Conservation (phyloP, 495 filamentous ascomycete species). For the Penicillium manginii region DNA sequence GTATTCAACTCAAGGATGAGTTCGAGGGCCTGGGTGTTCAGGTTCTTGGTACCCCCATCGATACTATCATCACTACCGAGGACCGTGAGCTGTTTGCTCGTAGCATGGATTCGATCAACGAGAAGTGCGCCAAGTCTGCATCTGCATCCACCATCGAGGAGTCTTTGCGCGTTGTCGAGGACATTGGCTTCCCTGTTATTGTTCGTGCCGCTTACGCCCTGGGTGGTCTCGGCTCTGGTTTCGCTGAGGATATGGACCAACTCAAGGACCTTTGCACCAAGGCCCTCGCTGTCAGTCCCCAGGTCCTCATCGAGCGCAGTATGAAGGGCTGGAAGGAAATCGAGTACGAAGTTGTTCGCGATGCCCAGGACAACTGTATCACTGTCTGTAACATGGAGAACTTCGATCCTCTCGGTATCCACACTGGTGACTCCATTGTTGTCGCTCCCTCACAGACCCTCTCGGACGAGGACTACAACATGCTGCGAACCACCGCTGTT, state of each 20-base stretch:
- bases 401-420: constrained; percentile 96
- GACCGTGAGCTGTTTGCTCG: constrained; percentile 96
- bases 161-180: constrained; percentile 78
- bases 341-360: constrained; percentile 97
- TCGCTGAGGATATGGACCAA: constrained; percentile 88
- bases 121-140: constrained; percentile 97
- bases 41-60: constrained; percentile 94
- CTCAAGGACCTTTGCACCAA: constrained; percentile 90
- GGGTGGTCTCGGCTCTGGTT: constrained; percentile 93
- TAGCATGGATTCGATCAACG: constrained; percentile 97
- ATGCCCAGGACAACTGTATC: constrained; percentile 97
- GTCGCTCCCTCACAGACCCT: constrained; percentile 96
- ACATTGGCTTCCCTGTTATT: constrained; percentile 95
- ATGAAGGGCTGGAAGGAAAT: constrained; percentile 99
- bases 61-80: constrained; percentile 97
- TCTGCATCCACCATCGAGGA: constrained; percentile 87
- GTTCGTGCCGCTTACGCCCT: constrained; percentile 96
- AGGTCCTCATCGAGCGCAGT: constrained; percentile 93
- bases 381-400: constrained; percentile 99
- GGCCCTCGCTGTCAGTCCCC: constrained; percentile 91
- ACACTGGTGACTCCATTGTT: constrained; percentile 98
- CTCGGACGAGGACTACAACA: constrained; percentile 98
- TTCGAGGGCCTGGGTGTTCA: constrained; percentile 88
- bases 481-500: constrained; percentile 97
- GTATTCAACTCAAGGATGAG: constrained; percentile 95